Evolutionary conservation across 169 alveolate genomes (phyloP), one percentile per base, ranked within the genome.

Genomic region (Eimeria acervulina): DNA sequence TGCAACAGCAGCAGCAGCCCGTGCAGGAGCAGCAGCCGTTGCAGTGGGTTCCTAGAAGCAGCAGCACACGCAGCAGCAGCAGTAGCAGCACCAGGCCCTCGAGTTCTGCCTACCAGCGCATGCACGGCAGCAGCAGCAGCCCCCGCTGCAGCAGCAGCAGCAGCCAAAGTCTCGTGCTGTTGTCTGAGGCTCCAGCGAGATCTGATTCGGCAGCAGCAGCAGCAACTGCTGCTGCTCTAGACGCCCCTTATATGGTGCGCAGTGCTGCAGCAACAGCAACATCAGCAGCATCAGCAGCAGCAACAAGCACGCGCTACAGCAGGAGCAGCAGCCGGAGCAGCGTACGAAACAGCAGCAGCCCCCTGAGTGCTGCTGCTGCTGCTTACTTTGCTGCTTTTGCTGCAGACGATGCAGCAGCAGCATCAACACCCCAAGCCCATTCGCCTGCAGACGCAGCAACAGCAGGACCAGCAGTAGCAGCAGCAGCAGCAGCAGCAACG

Each of bases 401-500:
- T n/a, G n/a, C n/a, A n/a, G n/a, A n/a, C 36, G 85, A 74, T 13
- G 85, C 28, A 6, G 23, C 15, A 74, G 85, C 85, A 74, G 42
- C 85, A 23, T 13, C 85, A 36, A n/a, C 85, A 74, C 33, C 51
- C 8, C 21, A 44, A 74, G 23, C 51, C 42, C 33, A 26, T 13
- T 33, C 78, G 33, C 10, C 78, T 8, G 78, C 15, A 8, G 12
- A 44, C 28, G 51, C 85, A n/a, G 55, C 85, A 17, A n/a, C 51
- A 74, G 51, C 85, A 74, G 85, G 55, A 74, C 33, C 85, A n/a
- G 51, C 85, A 74, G 51, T n/a, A 74, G 51, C 51, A 31, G 85
- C 85, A 74, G 51, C 85, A 74, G 85, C 85, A 74, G 85, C 78
- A 66, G n/a, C n/a, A n/a, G n/a, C n/a, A n/a, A n/a, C n/a, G n/a